Conservation (phyloP, 2,329 filamentous ascomycete genomes). For the Fusarium solani-melongenae region DNA sequence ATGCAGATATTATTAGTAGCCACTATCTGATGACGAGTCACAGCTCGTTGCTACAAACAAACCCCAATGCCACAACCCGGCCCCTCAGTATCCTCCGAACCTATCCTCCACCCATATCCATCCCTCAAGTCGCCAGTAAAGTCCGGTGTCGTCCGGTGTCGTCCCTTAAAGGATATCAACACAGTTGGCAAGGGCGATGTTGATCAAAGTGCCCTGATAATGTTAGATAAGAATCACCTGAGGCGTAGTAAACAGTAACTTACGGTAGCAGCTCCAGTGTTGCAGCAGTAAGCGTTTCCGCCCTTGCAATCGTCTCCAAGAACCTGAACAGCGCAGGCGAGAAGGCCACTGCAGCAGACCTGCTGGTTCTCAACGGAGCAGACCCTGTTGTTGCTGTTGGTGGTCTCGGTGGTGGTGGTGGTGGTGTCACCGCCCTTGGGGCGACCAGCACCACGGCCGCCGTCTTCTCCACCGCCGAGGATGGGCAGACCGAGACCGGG, state of each 20-base stretch:
- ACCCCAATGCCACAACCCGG: neutral
- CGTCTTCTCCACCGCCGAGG: neutral
- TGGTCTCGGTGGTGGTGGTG: neutral
- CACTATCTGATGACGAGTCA: neutral
- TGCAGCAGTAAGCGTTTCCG: neutral
- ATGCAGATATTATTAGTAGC: neutral
- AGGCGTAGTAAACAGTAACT: neutral
- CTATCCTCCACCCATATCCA: neutral
- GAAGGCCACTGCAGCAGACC: neutral
- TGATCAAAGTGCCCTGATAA: neutral
- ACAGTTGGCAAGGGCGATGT: neutral
- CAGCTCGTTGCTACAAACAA: neutral
- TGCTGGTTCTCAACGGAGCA: neutral
- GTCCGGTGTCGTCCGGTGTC: neutral
- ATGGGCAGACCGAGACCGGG: neutral
- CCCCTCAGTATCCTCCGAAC: neutral
- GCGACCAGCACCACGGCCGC: neutral
- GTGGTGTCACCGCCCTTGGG: neutral
- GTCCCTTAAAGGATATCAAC: neutral
- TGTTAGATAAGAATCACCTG: neutral
- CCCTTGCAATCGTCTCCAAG: neutral
- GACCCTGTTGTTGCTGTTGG: neutral
- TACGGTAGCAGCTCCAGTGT: neutral
- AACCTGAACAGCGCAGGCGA: neutral
- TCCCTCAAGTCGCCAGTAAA: neutral